Evolutionary conservation across 2,329 filamentous ascomycete genomes (phyloP), one percentile per base, ranked within the genome.

Genomic region (Colletotrichum sp.): DNA sequence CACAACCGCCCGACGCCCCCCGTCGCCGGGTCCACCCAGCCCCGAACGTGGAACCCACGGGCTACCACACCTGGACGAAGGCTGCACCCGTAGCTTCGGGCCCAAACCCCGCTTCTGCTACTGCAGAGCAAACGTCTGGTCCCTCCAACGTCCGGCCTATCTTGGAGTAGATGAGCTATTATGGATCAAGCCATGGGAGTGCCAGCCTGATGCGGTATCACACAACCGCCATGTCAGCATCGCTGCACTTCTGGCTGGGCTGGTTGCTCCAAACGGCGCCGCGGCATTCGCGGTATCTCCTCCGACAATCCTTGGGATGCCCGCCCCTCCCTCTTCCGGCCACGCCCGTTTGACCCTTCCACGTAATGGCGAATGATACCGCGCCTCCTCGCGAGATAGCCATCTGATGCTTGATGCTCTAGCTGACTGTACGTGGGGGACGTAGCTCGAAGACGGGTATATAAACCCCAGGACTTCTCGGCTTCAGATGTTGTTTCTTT

Each of bases 171-270:
- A n/a, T 15, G 30, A 52, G 64, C 73, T 68, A 57, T 30, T 59
- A 59, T 73, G 69, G 73, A 72, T 36, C 73, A 57, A 34, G 55
- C 24, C 55, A 28, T 67, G 62, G 55, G 55, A 67, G 36, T 60
- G 36, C 24, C 55, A 68, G 73, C 70, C 73, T 73, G 73, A 73
- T 68, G 63, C n/a, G 64, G 57, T 64, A 76, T 76, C 69, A 68
- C 34, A 72, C 63, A 76, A 59, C 44, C 44, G 64, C 64, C 73
- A 59, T 72, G 69, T 59, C 63, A 76, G 69, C 69, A 52, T 72
- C 72, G 44, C 44, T 21, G 44, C n/a, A 49, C 39, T n/a, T 18
- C 44, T 52, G n/a, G 44, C 44, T 21, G n/a, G 44, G 44, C 12
- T 21, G 44, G 44, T 59, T 63, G 2, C 68, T 30, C 28, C 59